Evolutionary conservation across 2,329 filamentous ascomycete species (phyloP).

Genomic region (Cercospora janseana): DNA sequence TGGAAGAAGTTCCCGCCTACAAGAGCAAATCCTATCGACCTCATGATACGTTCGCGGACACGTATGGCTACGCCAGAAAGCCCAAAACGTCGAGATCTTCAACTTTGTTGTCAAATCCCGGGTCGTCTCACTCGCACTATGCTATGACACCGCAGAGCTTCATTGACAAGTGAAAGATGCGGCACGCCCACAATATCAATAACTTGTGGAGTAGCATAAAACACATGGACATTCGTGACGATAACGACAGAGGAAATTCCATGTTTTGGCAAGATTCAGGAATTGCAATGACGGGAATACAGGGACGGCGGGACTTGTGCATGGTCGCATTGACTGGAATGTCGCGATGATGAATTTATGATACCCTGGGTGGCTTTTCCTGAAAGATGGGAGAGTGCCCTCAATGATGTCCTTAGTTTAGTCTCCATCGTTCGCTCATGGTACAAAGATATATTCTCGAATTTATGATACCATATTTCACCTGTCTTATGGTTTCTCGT

Average conservation of each 20-base stretch:
- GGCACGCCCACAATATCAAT: too few species aligned
- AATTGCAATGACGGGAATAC: too few species aligned
- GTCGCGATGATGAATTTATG: constrained; percentile 8
- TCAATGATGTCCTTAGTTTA: too few species aligned
- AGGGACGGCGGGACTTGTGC: too few species aligned
- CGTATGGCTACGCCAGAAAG: constrained; percentile 18
- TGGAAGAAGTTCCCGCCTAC: constrained; percentile 51
- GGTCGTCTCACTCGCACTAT: not conserved
- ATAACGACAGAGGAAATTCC: not conserved
- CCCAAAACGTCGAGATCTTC: constrained; percentile 3
- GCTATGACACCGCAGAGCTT: constrained; percentile 20
- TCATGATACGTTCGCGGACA: constrained; percentile 34
- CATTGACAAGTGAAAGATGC: constrained; percentile 21
- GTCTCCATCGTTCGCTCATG: too few species aligned
- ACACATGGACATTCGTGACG: not conserved
- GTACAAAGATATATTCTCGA: too few species aligned
- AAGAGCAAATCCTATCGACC: constrained; percentile 35
- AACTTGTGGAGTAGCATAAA: too few species aligned
- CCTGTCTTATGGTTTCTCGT: too few species aligned
- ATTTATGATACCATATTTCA: too few species aligned
- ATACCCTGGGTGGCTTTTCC: constrained; percentile 14
- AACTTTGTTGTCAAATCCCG: not conserved
- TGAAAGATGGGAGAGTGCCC: too few species aligned
- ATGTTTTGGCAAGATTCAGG: too few species aligned
- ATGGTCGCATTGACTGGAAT: not conserved